Evolutionary conservation across 2,329 filamentous ascomycete species (phyloP).

Genomic region (Hyphodiscus sp.): DNA sequence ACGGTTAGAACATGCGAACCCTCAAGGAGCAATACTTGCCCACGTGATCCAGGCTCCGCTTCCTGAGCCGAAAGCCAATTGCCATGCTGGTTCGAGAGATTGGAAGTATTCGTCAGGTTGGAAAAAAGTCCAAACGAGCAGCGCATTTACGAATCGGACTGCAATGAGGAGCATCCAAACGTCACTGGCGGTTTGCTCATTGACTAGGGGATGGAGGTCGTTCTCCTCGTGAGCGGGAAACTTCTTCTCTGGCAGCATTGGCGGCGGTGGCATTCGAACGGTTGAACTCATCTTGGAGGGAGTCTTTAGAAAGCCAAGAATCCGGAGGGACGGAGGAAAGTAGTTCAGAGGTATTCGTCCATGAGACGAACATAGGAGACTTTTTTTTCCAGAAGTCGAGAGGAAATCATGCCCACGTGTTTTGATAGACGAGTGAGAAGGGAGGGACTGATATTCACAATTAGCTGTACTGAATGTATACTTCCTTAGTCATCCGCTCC

Average conservation of each 20-base stretch:
- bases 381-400: background rate
- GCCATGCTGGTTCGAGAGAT: slow-evolving; percentile 89
- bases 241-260: background rate
- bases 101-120: slow-evolving; percentile 98
- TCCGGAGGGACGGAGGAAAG: background rate
- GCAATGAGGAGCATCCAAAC: slow-evolving; percentile 41
- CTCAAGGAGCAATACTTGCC: slow-evolving; percentile 48
- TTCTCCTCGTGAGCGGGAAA: slow-evolving; percentile 11
- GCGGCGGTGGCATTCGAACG: background rate
- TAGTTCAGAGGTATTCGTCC: background rate
- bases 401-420: background rate
- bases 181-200: slow-evolving; percentile 25
- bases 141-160: slow-evolving; percentile 73
- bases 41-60: slow-evolving; percentile 92
- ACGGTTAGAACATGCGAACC: slow-evolving; percentile 5
- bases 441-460: background rate
- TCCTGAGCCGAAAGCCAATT: slow-evolving; percentile 68
- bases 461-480: too few relatives aligned
- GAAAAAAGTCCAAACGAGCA: slow-evolving; percentile 82
- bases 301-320: background rate
- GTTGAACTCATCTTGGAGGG: slow-evolving; percentile 7
- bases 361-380: background rate
- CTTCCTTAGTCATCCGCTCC: background rate
- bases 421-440: background rate
- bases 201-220: slow-evolving; percentile 21